Evolutionary conservation across 176 grass and related monocot genomes (phyloP).

Genomic region (Rhipidocladum racemiflorum): DNA sequence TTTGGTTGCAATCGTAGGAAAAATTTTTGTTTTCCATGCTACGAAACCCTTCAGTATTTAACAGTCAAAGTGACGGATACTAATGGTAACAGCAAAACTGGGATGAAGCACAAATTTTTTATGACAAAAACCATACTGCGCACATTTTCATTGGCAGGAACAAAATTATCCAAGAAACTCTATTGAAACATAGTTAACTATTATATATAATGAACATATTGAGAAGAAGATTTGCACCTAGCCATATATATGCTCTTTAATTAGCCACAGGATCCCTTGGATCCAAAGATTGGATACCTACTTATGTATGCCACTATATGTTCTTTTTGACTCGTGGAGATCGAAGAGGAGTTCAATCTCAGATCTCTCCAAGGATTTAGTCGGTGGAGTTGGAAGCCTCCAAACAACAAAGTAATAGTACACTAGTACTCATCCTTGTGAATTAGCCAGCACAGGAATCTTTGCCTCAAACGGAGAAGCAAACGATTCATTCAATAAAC

Average conservation of each 20-base stretch:
- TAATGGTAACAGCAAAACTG: too few species aligned
- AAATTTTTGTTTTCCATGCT: too few species aligned
- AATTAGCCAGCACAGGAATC: constrained; percentile 33
- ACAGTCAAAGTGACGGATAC: too few species aligned
- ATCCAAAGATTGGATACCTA: background rate
- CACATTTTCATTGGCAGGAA: too few species aligned
- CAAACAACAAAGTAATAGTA: background rate
- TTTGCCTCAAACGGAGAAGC: constrained; percentile 43
- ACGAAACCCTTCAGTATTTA: too few species aligned
- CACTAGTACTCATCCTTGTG: background rate
- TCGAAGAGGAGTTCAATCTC: background rate
- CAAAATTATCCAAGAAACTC: too few species aligned
- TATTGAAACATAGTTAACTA: too few species aligned
- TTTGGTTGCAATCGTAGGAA: too few species aligned
- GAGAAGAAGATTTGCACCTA: too few species aligned
- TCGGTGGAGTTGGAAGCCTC: constrained; percentile 37
- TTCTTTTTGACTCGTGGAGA: constrained; percentile 21
- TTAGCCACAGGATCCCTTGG: constrained; percentile 12
- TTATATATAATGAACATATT: too few species aligned
- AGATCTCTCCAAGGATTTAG: constrained; percentile 43
- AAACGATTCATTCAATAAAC: constrained; percentile 7
- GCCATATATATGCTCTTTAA: background rate
- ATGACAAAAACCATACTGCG: too few species aligned
- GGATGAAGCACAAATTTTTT: too few species aligned
- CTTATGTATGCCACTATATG: background rate